Evolutionary conservation across 2,329 filamentous ascomycete species (phyloP), one percentile per base, ranked within the genome.

Genomic region (Nemania serpens): DNA sequence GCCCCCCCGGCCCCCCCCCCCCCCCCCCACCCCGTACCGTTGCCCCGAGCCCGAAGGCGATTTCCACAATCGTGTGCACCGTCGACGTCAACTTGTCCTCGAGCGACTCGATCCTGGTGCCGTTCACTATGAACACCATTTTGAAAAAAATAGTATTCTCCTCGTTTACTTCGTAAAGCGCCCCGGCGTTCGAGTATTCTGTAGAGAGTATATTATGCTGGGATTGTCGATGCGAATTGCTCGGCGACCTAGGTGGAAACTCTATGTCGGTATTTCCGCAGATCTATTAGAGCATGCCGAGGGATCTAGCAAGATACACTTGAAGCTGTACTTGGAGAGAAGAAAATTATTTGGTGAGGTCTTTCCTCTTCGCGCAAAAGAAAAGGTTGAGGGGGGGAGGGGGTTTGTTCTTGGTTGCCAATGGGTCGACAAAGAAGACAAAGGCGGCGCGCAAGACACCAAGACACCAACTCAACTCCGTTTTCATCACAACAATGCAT

Each of bases 401-500:
- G 11, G 11, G 11, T 47, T n/a, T n/a, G 25, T 15, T 17, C 6
- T 7, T 11, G 25, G 45, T 25, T 10, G 34, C 46, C 34, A n/a
- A n/a, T 39, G 4, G 36, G n/a, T 29, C 18, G 39, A 50, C 54
- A 55, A 52, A 47, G 18, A 47, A 22, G 34, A 61, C 53, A 63
- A 61, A 58, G 48, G 43, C 45, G 22, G n/a, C 13, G 20, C 43
- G 20, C 52, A 43, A 5, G 36, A n/a, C n/a, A n/a, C 25, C 25
- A 7, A 29, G 25, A 29, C 37, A 45, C 10, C 29, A 51, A 48
- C 33, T 33, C 15, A 12, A 18, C 36, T 51, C 61, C 58, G 61
- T 58, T 63, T 63, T 41, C 61, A 59, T 59, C 46, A 18, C 17
- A 22, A 41, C 15, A 37, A 36, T 12, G 20, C n/a, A 15, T 18